A percentile compares a stretch with the other conserved stretches of the same genome.
Evolutionary conservation across 257 asterid species (phyloP).

Genomic region (Verbascum thapsus): DNA sequence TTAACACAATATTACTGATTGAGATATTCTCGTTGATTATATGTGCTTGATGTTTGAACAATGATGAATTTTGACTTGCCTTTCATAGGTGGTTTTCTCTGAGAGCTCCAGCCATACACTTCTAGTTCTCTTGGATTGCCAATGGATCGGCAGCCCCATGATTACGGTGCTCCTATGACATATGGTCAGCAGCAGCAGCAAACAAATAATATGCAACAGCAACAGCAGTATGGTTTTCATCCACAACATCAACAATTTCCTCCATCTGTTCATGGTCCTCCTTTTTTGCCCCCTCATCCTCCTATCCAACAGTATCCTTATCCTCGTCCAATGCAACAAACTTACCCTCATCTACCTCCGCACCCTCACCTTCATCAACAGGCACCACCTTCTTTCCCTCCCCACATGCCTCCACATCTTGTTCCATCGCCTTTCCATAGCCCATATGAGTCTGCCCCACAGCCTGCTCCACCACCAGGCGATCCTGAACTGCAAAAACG

Average conservation of each 20-base stretch:
- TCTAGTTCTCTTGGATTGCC: constrained; percentile 24
- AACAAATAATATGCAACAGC: constrained; percentile 52
- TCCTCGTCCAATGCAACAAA: constrained; percentile 78
- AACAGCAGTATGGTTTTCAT: constrained; percentile 76
- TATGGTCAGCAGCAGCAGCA: constrained; percentile 88
- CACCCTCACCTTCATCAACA: constrained; percentile 77
- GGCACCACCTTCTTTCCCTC: constrained; percentile 67
- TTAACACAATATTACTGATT: not conserved
- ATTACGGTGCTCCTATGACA: constrained; percentile 74
- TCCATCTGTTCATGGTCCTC: constrained; percentile 78
- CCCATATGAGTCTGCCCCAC: constrained; percentile 72
- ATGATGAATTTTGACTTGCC: constrained; percentile 9
- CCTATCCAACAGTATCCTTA: constrained; percentile 83
- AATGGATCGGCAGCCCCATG: constrained; percentile 91
- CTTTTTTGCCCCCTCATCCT: constrained; percentile 81
- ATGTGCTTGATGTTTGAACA: constrained; percentile 2
- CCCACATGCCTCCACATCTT: constrained; percentile 75
- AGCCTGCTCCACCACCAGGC: constrained; percentile 87
- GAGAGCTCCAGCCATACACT: constrained; percentile 14
- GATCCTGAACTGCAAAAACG: constrained; percentile 94
- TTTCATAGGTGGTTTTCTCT: constrained; percentile 9
- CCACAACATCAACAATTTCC: constrained; percentile 90
- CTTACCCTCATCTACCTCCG: constrained; percentile 75
- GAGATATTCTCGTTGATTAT: constrained; percentile 2
- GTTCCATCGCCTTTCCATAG: constrained; percentile 71